These are phyloP conservation scores for Exophiala viscosa DNA, from an alignment of 2,329 filamentous ascomycete genomes.

Conservation along the genomic window DNA sequence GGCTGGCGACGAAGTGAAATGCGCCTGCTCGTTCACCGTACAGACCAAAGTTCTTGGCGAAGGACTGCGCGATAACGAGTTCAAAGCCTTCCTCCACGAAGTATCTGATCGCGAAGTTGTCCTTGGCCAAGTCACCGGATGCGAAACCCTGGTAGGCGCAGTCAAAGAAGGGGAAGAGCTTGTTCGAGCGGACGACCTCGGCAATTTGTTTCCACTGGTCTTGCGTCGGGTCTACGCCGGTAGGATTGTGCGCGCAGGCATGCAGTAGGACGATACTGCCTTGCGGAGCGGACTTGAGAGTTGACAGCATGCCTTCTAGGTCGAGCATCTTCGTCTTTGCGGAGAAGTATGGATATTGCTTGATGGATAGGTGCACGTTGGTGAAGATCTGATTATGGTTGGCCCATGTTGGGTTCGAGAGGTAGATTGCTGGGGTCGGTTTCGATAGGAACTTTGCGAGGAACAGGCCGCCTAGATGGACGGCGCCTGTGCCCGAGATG, in stretches of 20 bases:
- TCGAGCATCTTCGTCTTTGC: constrained; percentile 85
- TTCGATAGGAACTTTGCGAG: constrained; percentile 80
- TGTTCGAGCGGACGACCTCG: constrained; percentile 67
- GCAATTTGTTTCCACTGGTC: constrained; percentile 95
- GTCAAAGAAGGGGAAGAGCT: constrained; percentile 98
- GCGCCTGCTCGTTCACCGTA: constrained; percentile 95
- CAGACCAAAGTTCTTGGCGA: constrained; percentile 69
- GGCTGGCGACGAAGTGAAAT: constrained; percentile 86
- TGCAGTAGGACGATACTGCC: constrained; percentile 87
- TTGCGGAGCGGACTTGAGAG: constrained; percentile 67
- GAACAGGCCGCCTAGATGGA: constrained; percentile 91
- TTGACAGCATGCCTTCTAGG: constrained; percentile 78
- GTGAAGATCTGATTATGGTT: constrained; percentile 99
- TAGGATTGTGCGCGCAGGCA: constrained; percentile 96
- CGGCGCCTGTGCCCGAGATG: constrained; percentile 93
- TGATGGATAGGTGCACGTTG: constrained; percentile 76
- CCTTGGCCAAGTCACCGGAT: constrained; percentile 77
- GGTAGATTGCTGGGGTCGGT: constrained; percentile 70
- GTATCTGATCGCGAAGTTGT: constrained; percentile 89
- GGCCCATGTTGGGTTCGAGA: constrained; percentile 94
- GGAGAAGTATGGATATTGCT: constrained; percentile 91
- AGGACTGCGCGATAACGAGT: constrained; percentile 57
- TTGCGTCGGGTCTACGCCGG: constrained; percentile 87
- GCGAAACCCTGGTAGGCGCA: constrained; percentile 93
- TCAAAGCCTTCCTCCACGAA: constrained; percentile 90